Base-by-base conservation (phyloP, 495 filamentous ascomycete genomes). In the Podospora conica region DNA sequence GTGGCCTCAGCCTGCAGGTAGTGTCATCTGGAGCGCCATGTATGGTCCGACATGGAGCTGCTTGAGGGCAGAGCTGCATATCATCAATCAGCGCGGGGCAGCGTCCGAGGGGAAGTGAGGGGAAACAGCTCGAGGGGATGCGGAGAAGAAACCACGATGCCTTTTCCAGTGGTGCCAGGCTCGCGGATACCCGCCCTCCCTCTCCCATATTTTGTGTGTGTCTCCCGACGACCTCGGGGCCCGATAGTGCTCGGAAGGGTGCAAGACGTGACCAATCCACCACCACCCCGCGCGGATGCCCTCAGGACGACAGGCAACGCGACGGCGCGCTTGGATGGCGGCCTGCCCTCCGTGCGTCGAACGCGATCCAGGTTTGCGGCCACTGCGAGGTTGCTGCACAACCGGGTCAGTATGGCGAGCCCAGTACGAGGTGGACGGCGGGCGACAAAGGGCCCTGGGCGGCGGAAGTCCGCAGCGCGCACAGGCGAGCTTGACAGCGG, bases 61-160 rank as follows among this genome's bases (percentile, higher is more conserved):
- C n/a, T 27, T 6, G 20, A n/a, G 25, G 55, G 55, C 22, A 27
- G 22, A 20, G 23, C 55, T 65, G 57, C 65, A 67, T 31, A 62
- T 25, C 65, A 60, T 55, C 61, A 18, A 25, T 27, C 24, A n/a
- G 27, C 53, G 53, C 29, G 22, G 55, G 22, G 55, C n/a, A 23
- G 24, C 23, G 15, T n/a, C 3, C 5, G 28, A 60, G 18, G 40
- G 20, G 24, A 61, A 65, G 65, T 69, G 66, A 69, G 69, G 69
- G 69, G 66, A 71, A 71, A 21, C 28, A 18, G 21, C 29, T 11
- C 11, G 29, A 53, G 20, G 54, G 9, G 53, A 63, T 70, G 66
- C 69, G 67, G 70, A 71, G 70, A 69, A 71, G 66, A 61, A 61
- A 53, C 66, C 58, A 69, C 58, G 24, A 55, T 31, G 40, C 40